Conservation (phyloP, 2,329 filamentous ascomycete species). For the Fusarium neocosmosporiellum region DNA sequence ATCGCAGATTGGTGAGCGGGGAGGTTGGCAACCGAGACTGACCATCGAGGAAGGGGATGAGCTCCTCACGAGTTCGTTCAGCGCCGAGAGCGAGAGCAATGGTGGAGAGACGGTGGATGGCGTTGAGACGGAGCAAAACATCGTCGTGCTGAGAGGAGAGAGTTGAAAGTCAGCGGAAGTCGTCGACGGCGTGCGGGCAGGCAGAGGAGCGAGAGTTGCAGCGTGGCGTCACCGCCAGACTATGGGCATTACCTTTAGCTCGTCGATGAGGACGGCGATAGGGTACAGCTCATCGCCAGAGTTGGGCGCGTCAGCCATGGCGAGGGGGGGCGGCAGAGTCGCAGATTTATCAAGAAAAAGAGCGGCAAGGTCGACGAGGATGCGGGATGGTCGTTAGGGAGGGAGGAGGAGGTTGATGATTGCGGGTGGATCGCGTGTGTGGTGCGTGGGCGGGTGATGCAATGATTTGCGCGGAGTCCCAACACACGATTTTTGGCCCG, state of each 20-base stretch:
- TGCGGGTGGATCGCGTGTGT: conserved; percentile 46
- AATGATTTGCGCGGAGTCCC: conserved; percentile 48
- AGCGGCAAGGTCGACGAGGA: conserved; percentile 32
- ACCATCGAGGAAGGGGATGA: conserved; percentile 99
- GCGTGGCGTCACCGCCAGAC: conserved; percentile 46
- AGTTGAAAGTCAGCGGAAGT: conserved; percentile 34
- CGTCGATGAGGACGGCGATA: conserved; percentile 99
- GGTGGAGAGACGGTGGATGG: conserved; percentile 96
- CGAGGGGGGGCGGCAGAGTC: conserved; percentile 54
- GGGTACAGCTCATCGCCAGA: conserved; percentile 99
- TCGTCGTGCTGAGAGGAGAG: conserved; percentile 84
- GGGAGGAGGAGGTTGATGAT: conserved; percentile 38
- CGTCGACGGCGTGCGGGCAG: conserved; percentile 39
- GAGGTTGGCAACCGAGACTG: conserved; percentile 55
- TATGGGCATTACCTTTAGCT: conserved; percentile 82
- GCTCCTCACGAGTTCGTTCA: conserved; percentile 96
- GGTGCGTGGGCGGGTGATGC: conserved; percentile 44
- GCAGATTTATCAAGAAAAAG: conserved; percentile 44
- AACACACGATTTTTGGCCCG: conserved; percentile 45
- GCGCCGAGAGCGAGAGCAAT: conserved; percentile 96
- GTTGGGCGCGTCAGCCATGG: conserved; percentile 89
- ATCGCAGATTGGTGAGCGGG: conserved; percentile 28
- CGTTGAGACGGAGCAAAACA: conserved; percentile 96
- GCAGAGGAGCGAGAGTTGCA: conserved; percentile 24
- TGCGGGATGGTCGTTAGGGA: conserved; percentile 37